Conservation (phyloP, 169 alveolate genomes). For the Eimeria falciformis region DNA sequence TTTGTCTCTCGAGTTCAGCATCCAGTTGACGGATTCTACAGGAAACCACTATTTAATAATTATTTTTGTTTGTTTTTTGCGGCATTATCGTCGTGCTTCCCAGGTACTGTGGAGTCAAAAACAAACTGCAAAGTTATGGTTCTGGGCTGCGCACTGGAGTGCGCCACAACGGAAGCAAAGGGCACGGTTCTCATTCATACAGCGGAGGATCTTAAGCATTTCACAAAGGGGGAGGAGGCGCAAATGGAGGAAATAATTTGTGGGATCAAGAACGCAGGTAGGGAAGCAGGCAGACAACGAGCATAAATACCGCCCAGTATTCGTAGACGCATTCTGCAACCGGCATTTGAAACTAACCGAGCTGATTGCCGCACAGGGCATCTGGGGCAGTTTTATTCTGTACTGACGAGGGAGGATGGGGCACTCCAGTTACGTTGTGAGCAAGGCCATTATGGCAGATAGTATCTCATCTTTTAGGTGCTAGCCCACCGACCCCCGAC, state of each 20-base stretch:
- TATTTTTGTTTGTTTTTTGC: conserved; percentile 82
- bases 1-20: background rate
- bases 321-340: too few relatives aligned
- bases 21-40: background rate
- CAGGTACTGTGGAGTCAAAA: conserved; percentile 95
- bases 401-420: too few relatives aligned
- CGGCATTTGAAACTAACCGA: too few relatives aligned
- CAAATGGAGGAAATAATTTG: conserved; percentile 79
- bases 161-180: conserved; percentile 96
- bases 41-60: background rate
- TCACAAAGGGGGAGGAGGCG: conserved; percentile 83
- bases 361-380: too few relatives aligned
- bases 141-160: conserved; percentile 97
- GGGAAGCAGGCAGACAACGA: too few relatives aligned
- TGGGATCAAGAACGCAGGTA: conserved; percentile 79
- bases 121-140: conserved; percentile 96
- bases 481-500: conserved; percentile 60
- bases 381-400: too few relatives aligned
- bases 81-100: conserved; percentile 74
- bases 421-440: too few relatives aligned
- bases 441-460: too few relatives aligned
- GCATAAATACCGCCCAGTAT: too few relatives aligned
- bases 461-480: too few relatives aligned
- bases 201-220: conserved; percentile 95
- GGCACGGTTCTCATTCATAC: conserved; percentile 98